A percentile compares a stretch with the other conserved stretches of the same genome.
These are phyloP conservation scores for Sindora glabra DNA, from an alignment of 306 rosid species.

Conservation along the genomic window DNA sequence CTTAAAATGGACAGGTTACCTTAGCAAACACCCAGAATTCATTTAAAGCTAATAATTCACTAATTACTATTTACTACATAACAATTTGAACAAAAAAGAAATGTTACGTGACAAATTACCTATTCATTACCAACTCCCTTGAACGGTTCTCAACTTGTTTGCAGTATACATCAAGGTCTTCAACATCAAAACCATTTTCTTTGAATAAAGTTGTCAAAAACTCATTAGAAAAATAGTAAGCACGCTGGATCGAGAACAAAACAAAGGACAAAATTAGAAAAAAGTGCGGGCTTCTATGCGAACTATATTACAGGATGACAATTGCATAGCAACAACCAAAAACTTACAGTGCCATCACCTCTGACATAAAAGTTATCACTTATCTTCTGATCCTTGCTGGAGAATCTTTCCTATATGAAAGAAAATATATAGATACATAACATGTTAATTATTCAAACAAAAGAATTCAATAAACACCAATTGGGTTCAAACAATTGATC, in stretches of 20 bases:
- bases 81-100: not conserved
- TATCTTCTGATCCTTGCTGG: slow-evolving; percentile 80
- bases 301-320: not conserved
- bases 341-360: slow-evolving; percentile 94
- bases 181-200: slow-evolving; percentile 72
- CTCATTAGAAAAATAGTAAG: slow-evolving; percentile 84
- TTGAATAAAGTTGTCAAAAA: slow-evolving; percentile 67
- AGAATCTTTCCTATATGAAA: slow-evolving; percentile 66
- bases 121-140: slow-evolving; percentile 76
- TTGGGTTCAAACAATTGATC: slow-evolving; percentile 1
- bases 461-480: not conserved
- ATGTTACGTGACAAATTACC: slow-evolving; percentile 34
- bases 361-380: slow-evolving; percentile 85
- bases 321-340: slow-evolving; percentile 6
- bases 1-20: not conserved
- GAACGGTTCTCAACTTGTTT: slow-evolving; percentile 95
- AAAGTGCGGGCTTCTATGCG: not conserved
- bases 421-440: slow-evolving; percentile 2
- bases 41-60: no score
- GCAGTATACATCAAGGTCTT: slow-evolving; percentile 66
- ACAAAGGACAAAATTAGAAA: slow-evolving; percentile 10
- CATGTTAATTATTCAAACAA: not conserved
- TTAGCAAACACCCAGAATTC: not conserved
- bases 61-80: not conserved
- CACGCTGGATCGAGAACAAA: slow-evolving; percentile 55